These are phyloP conservation scores for Ambrosiella beaveri DNA, from an alignment of 2,329 filamentous ascomycete species.

Conservation along the genomic window DNA sequence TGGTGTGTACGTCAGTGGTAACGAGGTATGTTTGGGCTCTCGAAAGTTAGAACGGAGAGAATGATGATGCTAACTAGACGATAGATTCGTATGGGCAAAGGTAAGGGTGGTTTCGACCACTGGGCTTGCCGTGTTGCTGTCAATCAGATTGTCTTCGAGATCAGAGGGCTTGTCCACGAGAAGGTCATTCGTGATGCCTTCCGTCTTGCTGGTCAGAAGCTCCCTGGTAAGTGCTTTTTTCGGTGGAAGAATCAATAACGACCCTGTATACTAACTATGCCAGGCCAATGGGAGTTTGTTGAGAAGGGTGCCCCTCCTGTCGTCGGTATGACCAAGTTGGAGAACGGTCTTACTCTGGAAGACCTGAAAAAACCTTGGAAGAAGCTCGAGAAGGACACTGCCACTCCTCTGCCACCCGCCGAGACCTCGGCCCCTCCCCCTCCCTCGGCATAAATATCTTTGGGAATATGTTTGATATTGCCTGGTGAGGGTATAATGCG, in stretches of 20 bases:
- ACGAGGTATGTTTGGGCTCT: slow-evolving; percentile 45
- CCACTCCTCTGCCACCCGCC: background rate
- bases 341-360: slow-evolving; percentile 62
- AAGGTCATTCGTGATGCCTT: slow-evolving; percentile 89
- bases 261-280: slow-evolving; percentile 15
- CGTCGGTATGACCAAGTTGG: slow-evolving; percentile 79
- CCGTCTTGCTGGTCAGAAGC: slow-evolving; percentile 80
- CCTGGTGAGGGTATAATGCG: background rate
- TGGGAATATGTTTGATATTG: background rate
- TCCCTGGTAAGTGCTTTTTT: slow-evolving; percentile 51
- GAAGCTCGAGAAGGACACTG: slow-evolving; percentile 7
- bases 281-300: slow-evolving; percentile 80
- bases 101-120: slow-evolving; percentile 92
- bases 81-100: slow-evolving; percentile 92
- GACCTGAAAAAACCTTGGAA: slow-evolving; percentile 66
- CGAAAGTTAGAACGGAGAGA: background rate
- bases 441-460: slow-evolving; percentile 1
- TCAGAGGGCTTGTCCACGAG: slow-evolving; percentile 86
- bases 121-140: slow-evolving; percentile 86
- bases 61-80: slow-evolving; percentile 10
- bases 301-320: slow-evolving; percentile 79
- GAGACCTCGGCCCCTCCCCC: background rate
- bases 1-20: slow-evolving; percentile 87
- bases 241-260: background rate
- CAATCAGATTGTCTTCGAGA: slow-evolving; percentile 80